Conservation (phyloP, 495 filamentous ascomycete genomes). For the Pyronema domesticum region DNA sequence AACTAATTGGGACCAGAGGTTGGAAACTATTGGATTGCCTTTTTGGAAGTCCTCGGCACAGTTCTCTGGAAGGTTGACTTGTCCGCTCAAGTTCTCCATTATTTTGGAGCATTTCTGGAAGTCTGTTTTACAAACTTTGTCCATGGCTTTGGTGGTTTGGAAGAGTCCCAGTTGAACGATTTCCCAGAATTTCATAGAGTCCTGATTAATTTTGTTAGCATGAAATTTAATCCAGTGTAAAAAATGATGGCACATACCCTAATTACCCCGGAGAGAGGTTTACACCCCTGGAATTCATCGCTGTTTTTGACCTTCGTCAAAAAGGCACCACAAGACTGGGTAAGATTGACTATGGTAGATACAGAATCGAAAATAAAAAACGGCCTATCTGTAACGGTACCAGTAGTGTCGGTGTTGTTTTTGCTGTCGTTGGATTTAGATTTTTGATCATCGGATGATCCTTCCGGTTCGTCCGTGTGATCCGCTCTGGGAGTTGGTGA, state of each 20-base stretch:
- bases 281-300: constrained; percentile 11
- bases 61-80: constrained; percentile 27
- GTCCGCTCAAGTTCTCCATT: constrained; percentile 17
- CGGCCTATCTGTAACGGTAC: neutral
- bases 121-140: constrained; percentile 15
- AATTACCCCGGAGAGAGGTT: constrained; percentile 20
- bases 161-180: constrained; percentile 18
- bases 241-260: constrained; percentile 10
- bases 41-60: constrained; percentile 53
- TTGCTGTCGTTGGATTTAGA: neutral
- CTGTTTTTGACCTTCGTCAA: constrained; percentile 13
- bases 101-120: constrained; percentile 7
- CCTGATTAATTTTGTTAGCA: constrained; percentile 7
- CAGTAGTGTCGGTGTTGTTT: neutral
- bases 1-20: constrained; percentile 54
- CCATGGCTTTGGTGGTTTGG: constrained; percentile 12
- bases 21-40: constrained; percentile 49
- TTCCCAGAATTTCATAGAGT: constrained; percentile 20
- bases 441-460: neutral
- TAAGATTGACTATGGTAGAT: neutral
- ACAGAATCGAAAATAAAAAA: neutral
- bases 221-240: neutral
- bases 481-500: neutral
- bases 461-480: no score
- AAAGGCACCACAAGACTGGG: constrained; percentile 14